phyloP scores from a whole-genome alignment of 495 filamentous ascomycete species.

The Apodospora peruviana region DNA sequence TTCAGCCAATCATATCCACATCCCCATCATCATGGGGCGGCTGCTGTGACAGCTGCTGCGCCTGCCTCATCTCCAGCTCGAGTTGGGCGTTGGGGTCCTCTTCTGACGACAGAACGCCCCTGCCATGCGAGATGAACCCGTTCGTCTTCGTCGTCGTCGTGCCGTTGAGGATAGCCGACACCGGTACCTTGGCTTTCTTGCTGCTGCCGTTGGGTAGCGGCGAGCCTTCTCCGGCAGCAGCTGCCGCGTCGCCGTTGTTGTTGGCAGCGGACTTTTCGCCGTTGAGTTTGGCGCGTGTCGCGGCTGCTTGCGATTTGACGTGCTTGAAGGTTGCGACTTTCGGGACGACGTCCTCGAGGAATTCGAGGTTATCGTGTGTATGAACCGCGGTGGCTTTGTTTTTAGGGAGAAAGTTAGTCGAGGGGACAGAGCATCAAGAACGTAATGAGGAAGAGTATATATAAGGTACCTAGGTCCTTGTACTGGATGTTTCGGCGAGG shows the following conservation, averaged over 20 bases:
- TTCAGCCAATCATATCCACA: slow-evolving; percentile 52
- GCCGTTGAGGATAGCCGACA: slow-evolving; percentile 17
- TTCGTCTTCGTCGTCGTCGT: slow-evolving; percentile 37
- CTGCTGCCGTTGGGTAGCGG: slow-evolving; percentile 16
- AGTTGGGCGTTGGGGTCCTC: slow-evolving; percentile 42
- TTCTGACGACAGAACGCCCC: slow-evolving; percentile 11
- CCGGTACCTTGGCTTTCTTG: not conserved
- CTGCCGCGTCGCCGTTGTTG: not conserved
- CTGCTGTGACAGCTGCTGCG: slow-evolving; percentile 12
- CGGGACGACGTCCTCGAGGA: slow-evolving; percentile 86
- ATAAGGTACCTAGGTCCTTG: slow-evolving; percentile 69
- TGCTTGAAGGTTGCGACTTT: slow-evolving; percentile 75
- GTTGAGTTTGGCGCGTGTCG: slow-evolving; percentile 32
- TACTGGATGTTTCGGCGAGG: slow-evolving; percentile 93
- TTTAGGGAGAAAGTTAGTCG: slow-evolving; percentile 18
- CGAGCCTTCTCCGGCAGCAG: slow-evolving; percentile 21
- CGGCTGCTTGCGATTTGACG: slow-evolving; percentile 55
- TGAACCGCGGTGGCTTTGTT: slow-evolving; percentile 77
- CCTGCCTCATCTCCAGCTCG: slow-evolving; percentile 42
- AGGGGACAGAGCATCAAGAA: not conserved
- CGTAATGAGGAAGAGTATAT: not conserved
- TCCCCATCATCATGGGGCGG: slow-evolving; percentile 36
- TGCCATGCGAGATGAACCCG: slow-evolving; percentile 9
- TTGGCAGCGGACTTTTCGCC: slow-evolving; percentile 18
- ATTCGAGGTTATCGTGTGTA: slow-evolving; percentile 89